Evolutionary conservation across 768 basidiomycete species (phyloP).

Genomic region (Cyclocybe aegerita): DNA sequence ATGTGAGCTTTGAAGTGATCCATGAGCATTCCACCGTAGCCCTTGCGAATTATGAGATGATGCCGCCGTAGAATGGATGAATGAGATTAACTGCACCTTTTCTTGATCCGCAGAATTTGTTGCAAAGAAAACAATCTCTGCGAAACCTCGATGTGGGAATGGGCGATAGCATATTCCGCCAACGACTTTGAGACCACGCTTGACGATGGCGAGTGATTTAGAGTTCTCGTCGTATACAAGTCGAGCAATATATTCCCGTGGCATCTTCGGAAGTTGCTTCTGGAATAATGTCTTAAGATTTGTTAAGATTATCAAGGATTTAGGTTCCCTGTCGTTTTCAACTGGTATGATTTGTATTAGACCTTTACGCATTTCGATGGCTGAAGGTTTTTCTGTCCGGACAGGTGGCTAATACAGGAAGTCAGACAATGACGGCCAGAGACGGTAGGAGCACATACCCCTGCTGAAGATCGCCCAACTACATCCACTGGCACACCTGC

Average conservation of each 20-base stretch:
- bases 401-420: conserved; percentile 41
- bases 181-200: conserved; percentile 92
- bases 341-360: conserved; percentile 85
- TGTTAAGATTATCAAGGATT: conserved; percentile 82
- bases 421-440: conserved; percentile 3
- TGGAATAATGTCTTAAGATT: conserved; percentile 98
- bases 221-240: conserved; percentile 93
- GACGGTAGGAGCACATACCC: conserved; percentile 35
- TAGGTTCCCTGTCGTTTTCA: conserved; percentile 75
- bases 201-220: conserved; percentile 91
- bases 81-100: conserved; percentile 58
- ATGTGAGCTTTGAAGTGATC: conserved; percentile 97
- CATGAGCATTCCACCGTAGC: conserved; percentile 98
- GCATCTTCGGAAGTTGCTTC: conserved; percentile 98
- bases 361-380: conserved; percentile 75
- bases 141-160: conserved; percentile 91
- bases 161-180: conserved; percentile 98
- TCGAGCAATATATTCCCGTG: conserved; percentile 95
- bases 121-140: conserved; percentile 98
- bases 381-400: conserved; percentile 75
- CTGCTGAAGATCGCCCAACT: conserved; percentile 40
- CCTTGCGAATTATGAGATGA: conserved; percentile 43
- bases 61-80: neutral
- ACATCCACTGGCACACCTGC: conserved; percentile 81
- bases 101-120: conserved; percentile 96